Base-by-base conservation (phyloP, 2,329 filamentous ascomycete genomes). In the Phaeosphaeria sp. region DNA sequence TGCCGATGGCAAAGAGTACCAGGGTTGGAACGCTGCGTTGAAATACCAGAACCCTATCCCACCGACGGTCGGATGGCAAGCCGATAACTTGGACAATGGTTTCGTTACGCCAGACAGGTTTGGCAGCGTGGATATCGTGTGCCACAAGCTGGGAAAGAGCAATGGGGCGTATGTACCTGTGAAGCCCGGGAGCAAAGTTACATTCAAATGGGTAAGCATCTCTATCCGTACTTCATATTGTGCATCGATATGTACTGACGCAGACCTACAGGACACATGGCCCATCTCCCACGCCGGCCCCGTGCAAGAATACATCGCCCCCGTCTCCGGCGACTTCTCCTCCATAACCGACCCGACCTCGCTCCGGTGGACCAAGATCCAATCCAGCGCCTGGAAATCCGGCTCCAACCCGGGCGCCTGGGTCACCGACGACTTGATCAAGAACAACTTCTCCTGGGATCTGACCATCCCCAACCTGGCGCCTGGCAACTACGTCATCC, bases 401-500 rank as follows among this genome's bases (percentile, higher is more conserved):
- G 71, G 72, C 46, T 64, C 27, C 51, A 60, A 67, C 58, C 69
- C 71, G 2, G 72, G 71, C 9, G 64, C 57, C 18, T 78, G 76
- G 76, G 76, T 66, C 1, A 75, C 73, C 3, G 74, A 77, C 55
- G 63, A 69, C 22, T 59, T 78, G 6, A 64, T 78, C 52, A 69
- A 68, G 42, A 79, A 84, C 72, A 81, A 85, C 54, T 79, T 78
- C 20, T 80, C 81, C 18, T 75, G 59, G 77, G 79, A 59, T 25
- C 72, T 81, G 17, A 79, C 74, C 5, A 77, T 85, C 44, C 83
- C 83, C 15, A 71, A 77, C 20, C 72, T 84, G 46, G 72, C 65
- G 2, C 63, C 80, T 0, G 84, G 83, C 1, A 78, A 81, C 60
- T 86, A 86, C 61, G 81, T 87, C 30, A 68, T 87, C 30, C 77